phyloP scores from a whole-genome alignment of 371 early-diverging fungal genomes.

The Homolaphlyctis polyrhiza region DNA sequence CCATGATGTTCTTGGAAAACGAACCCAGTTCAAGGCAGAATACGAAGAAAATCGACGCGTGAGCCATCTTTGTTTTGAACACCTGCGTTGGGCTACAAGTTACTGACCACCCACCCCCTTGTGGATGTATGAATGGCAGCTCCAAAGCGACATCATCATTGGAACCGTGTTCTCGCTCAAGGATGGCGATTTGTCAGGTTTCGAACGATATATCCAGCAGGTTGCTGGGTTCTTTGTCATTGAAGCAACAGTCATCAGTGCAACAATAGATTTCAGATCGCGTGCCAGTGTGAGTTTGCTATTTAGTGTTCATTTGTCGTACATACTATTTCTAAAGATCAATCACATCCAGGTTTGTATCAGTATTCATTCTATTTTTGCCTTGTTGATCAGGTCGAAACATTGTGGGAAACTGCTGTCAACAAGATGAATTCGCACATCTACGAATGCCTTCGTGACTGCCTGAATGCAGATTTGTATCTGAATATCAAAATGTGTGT shows the following conservation, averaged over 20 bases:
- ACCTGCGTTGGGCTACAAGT: background rate
- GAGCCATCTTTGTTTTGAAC: background rate
- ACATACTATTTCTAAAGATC: background rate
- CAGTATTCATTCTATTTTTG: background rate
- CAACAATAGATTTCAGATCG: slow-evolving; percentile 89
- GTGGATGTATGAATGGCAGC: background rate
- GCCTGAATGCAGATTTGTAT: slow-evolving; percentile 73
- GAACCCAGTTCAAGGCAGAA: slow-evolving; percentile 76
- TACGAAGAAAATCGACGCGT: slow-evolving; percentile 83
- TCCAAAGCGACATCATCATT: slow-evolving; percentile 20
- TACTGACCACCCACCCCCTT: background rate
- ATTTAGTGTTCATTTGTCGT: too few relatives aligned
- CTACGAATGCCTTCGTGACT: slow-evolving; percentile 69
- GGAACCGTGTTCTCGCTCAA: slow-evolving; percentile 13
- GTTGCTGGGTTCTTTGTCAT: slow-evolving; percentile 95
- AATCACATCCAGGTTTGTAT: background rate
- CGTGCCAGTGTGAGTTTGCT: slow-evolving; percentile 59
- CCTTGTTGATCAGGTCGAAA: slow-evolving; percentile 56
- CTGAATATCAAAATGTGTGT: slow-evolving; percentile 68
- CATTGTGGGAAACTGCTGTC: slow-evolving; percentile 83
- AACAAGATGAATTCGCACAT: slow-evolving; percentile 74
- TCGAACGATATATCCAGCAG: slow-evolving; percentile 45
- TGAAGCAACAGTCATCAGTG: slow-evolving; percentile 81
- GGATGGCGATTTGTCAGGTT: background rate
- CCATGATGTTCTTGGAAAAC: slow-evolving; percentile 81